Percentiles rank a stretch among this genome's conserved stretches.
Evolutionary conservation across 2,329 filamentous ascomycete species (phyloP).

Genomic region (Plectosphaerella plurivora): DNA sequence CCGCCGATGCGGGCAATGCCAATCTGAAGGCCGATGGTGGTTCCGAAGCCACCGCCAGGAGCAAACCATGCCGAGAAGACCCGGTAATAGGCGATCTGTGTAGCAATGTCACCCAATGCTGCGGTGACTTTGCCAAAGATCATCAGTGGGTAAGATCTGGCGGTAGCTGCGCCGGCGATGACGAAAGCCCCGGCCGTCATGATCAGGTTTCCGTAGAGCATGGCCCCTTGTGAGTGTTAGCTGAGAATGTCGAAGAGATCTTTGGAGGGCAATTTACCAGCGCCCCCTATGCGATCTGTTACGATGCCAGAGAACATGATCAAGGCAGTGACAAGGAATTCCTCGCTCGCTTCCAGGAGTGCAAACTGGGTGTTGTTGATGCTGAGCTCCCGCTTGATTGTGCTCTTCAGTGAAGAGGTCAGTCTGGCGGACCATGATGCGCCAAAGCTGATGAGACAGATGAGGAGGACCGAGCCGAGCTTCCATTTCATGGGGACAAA

Average conservation of each 20-base stretch:
- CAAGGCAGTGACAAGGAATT: conserved; percentile 57
- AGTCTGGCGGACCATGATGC: conserved; percentile 56
- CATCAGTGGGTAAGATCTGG: conserved; percentile 56
- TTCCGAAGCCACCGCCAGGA: conserved; percentile 56
- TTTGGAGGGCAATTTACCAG: conserved; percentile 27
- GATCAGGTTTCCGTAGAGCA: conserved; percentile 55
- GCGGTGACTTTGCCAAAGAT: conserved; percentile 50
- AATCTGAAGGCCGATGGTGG: conserved; percentile 56
- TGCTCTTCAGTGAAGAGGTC: conserved; percentile 56
- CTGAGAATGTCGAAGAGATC: not conserved
- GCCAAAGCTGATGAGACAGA: conserved; percentile 53
- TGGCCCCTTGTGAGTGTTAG: conserved; percentile 31
- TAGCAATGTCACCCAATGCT: conserved; percentile 58
- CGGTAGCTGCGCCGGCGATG: conserved; percentile 51
- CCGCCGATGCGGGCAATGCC: conserved; percentile 58
- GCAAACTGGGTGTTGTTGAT: conserved; percentile 59
- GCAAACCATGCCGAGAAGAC: conserved; percentile 63
- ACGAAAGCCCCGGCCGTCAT: conserved; percentile 55
- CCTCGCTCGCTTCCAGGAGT: conserved; percentile 53
- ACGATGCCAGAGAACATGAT: conserved; percentile 51
- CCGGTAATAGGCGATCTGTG: conserved; percentile 61
- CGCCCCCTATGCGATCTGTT: conserved; percentile 55
- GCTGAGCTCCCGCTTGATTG: conserved; percentile 54
- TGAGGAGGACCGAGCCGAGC: conserved; percentile 37
- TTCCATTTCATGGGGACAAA: conserved; percentile 8